Percentiles rank a stretch among this genome's conserved stretches.
Evolutionary conservation across 495 filamentous ascomycete genomes (phyloP).

Genomic region (Ascobolus immersus): DNA sequence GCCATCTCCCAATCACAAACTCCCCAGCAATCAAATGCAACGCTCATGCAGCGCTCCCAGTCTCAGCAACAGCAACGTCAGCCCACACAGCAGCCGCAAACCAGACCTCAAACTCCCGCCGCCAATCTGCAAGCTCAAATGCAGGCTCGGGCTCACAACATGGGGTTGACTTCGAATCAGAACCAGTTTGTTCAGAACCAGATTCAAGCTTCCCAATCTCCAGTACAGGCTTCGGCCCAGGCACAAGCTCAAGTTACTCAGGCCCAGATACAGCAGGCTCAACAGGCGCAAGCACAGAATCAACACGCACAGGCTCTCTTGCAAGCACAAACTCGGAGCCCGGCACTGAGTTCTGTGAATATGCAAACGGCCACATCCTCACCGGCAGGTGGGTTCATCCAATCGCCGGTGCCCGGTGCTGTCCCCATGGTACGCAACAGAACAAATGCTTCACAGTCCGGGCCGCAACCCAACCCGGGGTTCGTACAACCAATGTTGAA

Average conservation of each 20-base stretch:
- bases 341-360: too few species aligned
- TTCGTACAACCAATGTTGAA: too few species aligned
- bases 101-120: slow-evolving; percentile 19
- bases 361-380: too few species aligned
- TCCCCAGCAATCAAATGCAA: background rate
- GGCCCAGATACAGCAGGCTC: slow-evolving; percentile 8
- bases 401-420: too few species aligned
- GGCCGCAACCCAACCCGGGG: too few species aligned
- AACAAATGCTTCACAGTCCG: too few species aligned
- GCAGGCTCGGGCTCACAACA: slow-evolving; percentile 11
- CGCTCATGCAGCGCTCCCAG: slow-evolving; percentile 9
- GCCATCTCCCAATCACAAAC: too few species aligned
- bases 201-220: slow-evolving; percentile 16
- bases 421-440: too few species aligned
- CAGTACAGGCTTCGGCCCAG: slow-evolving; percentile 1
- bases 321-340: slow-evolving; percentile 9
- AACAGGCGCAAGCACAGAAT: slow-evolving; percentile 8
- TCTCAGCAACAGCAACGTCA: slow-evolving; percentile 16
- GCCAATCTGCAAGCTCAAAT: slow-evolving; percentile 28
- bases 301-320: slow-evolving; percentile 6
- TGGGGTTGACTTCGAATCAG: background rate
- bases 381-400: too few species aligned
- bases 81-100: slow-evolving; percentile 15
- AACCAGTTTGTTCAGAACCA: slow-evolving; percentile 14
- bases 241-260: slow-evolving; percentile 5